phyloP scores from a whole-genome alignment of 805 yeast species.

The Candida namnaoensis region DNA sequence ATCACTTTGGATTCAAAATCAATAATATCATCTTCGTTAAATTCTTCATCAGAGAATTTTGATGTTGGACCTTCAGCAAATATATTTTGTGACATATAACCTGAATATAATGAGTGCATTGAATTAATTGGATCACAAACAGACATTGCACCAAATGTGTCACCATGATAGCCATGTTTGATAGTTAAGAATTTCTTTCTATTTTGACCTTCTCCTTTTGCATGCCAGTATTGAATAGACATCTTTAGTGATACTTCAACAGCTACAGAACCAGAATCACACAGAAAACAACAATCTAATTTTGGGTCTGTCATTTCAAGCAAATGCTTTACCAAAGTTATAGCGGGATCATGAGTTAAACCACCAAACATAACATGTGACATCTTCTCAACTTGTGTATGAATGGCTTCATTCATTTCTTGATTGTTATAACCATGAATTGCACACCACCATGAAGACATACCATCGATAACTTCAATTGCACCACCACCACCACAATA shows the following conservation, averaged over 20 bases:
- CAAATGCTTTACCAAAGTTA: slow-evolving; percentile 19
- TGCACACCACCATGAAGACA: slow-evolving; percentile 25
- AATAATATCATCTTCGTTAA: slow-evolving; percentile 17
- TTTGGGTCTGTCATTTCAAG: slow-evolving; percentile 19
- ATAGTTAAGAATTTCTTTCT: slow-evolving; percentile 21
- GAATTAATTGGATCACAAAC: slow-evolving; percentile 24
- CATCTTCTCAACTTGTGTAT: slow-evolving; percentile 19
- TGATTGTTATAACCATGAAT: slow-evolving; percentile 21
- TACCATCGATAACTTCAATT: slow-evolving; percentile 15
- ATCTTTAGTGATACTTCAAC: slow-evolving; percentile 31
- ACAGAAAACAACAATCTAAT: slow-evolving; percentile 13
- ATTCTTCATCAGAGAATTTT: slow-evolving; percentile 3
- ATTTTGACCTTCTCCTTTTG: slow-evolving; percentile 13
- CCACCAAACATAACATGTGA: slow-evolving; percentile 23
- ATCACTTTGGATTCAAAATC: slow-evolving; percentile 19
- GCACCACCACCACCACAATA: too few relatives aligned
- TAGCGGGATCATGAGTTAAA: slow-evolving; percentile 21
- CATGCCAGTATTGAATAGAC: slow-evolving; percentile 22
- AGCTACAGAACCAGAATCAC: slow-evolving; percentile 23
- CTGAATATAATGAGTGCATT: slow-evolving; percentile 23
- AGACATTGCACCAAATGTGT: slow-evolving; percentile 29
- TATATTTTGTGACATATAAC: slow-evolving; percentile 19
- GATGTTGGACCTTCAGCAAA: slow-evolving; percentile 20
- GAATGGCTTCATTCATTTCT: slow-evolving; percentile 21
- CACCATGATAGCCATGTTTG: slow-evolving; percentile 28